Base-by-base conservation (phyloP, 257 asterid species). In the Solanum virginianum region DNA sequence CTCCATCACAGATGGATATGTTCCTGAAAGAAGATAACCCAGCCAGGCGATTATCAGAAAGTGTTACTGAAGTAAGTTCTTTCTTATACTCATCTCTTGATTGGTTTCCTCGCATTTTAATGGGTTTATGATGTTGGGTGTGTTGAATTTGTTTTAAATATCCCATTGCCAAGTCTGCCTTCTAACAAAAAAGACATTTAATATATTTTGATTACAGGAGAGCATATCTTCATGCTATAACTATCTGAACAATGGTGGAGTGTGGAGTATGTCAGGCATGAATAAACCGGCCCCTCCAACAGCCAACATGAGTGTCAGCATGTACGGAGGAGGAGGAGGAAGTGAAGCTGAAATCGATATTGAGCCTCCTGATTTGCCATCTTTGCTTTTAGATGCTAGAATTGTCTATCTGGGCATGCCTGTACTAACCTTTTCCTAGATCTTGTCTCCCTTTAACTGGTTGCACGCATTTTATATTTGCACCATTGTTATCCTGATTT, bases 381-480 rank as follows among this genome's bases (percentile, higher is more conserved):
- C 99, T 55, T 85, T 91, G 90, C 97, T 97, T 88, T 90, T 97
- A 88, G 97, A 97, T 88, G 92, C 97, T 86, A 93, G 98, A 55
- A 94, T 97, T 90, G 97, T 97, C 89, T 95, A 92, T 90, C 90
- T 97, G 43, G 98, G 98, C 87, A 93, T 97, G 99, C 99, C 98
- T 36, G 99, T 97, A 94, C 20, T 87, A 72, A 83, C 72, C 85
- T 83, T 62, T 89, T 59, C 82, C 83, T 65, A 13, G 54, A 55
- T 60, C 54, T 71, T 72, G 72, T 56, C 65, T 88, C 69, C 69
- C 86, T 60, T 49, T 62, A 53, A 85, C 29, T 66, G 81, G 24
- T 45, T 10, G 7, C 12, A 4, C 86, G 68, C 55, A 54, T 66
- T 36, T 77, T 72, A 55, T 47, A 77, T 72, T 36, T 75, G 66